Evolutionary conservation across 1,139 yeast species (phyloP), one percentile per base, ranked within the genome.

Genomic region (Pichia sp.): DNA sequence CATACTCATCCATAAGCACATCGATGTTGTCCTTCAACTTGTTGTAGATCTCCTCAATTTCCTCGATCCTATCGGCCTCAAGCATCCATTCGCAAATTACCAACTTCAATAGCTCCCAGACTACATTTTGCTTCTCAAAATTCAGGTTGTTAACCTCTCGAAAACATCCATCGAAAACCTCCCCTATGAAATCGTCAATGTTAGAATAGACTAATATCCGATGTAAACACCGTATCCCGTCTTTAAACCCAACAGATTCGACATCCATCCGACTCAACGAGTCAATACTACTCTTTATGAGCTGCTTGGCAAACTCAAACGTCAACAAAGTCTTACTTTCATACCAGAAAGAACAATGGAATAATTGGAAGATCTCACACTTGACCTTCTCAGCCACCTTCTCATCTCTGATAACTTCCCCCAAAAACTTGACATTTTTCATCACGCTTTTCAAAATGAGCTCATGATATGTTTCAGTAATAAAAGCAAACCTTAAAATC

Each of bases 21-120:
- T 32, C 34, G n/a, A 50, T 10, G 13, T 54, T 51, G 1, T 1
- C 4, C 5, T 13, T 15, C 15, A 52, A 49, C 2, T 6, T 29
- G 3, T 30, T 8, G 29, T 31, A 46, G 10, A 52, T 49, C 8
- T 49, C 4, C 1, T 8, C 16, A 29, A 40, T 32, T 5, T 49
- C 53, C 3, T 4, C 15, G 7, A 31, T 11, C 11, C 31, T 44
- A 3, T 49, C 51, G 2, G 42, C 43, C 13, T 52, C 54, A 11
- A 49, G 34, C 54, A 52, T 29, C 55, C 55, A 55, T 42, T 50
- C 47, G 49, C 52, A 52, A 4, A 54, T 41, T 13, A 46, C 32
- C 8, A 54, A 41, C 30, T 54, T 54, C n/a, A 52, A 15, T 13
- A 42, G 8, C 36, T 52, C 57, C 57, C 57, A 55, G 15, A 50